Base-by-base conservation (phyloP, 177 flowering plant species). In the Tripterygium wilfordii region DNA sequence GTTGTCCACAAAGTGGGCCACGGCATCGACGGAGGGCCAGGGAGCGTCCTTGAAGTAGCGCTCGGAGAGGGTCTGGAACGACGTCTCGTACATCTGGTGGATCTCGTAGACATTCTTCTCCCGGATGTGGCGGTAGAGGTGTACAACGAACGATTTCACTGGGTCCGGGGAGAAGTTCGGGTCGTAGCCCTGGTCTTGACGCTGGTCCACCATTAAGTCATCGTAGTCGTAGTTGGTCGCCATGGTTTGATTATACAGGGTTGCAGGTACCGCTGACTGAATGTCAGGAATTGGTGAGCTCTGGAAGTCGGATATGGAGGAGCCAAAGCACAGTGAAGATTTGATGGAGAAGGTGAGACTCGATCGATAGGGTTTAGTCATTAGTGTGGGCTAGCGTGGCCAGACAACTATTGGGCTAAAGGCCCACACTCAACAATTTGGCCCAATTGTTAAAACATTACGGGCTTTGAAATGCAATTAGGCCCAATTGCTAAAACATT, bases 91-190 rank as follows among this genome's bases (percentile, higher is more conserved):
- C 99, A 92, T 92, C 66, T 86, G 96, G 63, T 92, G 87, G 48
- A 84, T 92, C 71, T 87, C 97, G 76, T 89, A 94, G 3, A 89
- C 99, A 37, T 94, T 94, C 69, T 87, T 94, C 73, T 89, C 99
- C 5, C 99, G 61, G 27, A 89, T 89, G 82, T 87, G 90, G 19
- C 99, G 72, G 81, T 94, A 94, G 28, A 94, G 82, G 57, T 89
- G 97, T 25, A 67, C 83, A 0, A 94, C 99, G 70, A 94, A 94
- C 26, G 90, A 73, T 49, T 76, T 87, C 38, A 94, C 99, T 8
- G 99, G 71, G 58, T 94, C 99, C 0, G 97, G 99, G 1, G 90
- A 96, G 77, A 64, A 89, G 67, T 72, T 79, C 0, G 96, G 97
- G 64, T 92, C 96, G 76, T 89, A 92, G 1, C 72, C 72, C 2